Conservation (phyloP, 305 asterid genomes). For the Salvia sclarea region DNA sequence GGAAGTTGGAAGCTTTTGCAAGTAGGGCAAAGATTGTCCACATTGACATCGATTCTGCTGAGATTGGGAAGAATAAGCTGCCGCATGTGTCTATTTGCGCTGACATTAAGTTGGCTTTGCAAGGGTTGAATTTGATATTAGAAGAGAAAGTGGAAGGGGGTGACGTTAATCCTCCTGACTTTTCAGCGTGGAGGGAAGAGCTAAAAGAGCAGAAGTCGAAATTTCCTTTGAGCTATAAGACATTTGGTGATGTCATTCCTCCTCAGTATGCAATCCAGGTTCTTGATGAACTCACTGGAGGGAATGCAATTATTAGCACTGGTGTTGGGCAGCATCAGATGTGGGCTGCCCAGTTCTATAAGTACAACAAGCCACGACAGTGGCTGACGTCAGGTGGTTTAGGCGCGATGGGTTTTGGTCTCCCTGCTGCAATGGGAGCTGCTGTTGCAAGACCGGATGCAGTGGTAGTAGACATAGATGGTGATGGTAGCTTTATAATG, state of each 20-base stretch:
- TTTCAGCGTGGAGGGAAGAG: slow-evolving; percentile 59
- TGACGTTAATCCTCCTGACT: slow-evolving; percentile 36
- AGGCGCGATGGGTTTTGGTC: slow-evolving; percentile 67
- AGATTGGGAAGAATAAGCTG: slow-evolving; percentile 63
- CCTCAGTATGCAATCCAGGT: slow-evolving; percentile 60
- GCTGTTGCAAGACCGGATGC: slow-evolving; percentile 66
- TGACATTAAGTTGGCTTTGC: slow-evolving; percentile 49
- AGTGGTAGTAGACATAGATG: slow-evolving; percentile 63
- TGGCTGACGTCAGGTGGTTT: slow-evolving; percentile 65
- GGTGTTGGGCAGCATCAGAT: slow-evolving; percentile 72
- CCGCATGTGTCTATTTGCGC: slow-evolving; percentile 64
- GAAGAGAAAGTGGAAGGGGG: slow-evolving; percentile 30
- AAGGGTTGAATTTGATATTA: slow-evolving; percentile 50
- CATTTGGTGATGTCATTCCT: slow-evolving; percentile 64
- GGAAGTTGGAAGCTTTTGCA: slow-evolving; percentile 61
- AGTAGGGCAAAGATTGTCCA: slow-evolving; percentile 67
- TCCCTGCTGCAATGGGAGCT: slow-evolving; percentile 68
- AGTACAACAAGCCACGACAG: slow-evolving; percentile 57
- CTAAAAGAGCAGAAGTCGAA: slow-evolving; percentile 49
- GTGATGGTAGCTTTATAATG: slow-evolving; percentile 69
- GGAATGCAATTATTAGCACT: slow-evolving; percentile 62
- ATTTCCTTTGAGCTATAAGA: slow-evolving; percentile 48
- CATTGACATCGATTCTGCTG: slow-evolving; percentile 64
- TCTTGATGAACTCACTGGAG: slow-evolving; percentile 62
- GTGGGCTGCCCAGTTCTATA: slow-evolving; percentile 74